Base-by-base conservation (phyloP, 768 basidiomycete genomes). In the Lepiota brunneoincarnata region DNA sequence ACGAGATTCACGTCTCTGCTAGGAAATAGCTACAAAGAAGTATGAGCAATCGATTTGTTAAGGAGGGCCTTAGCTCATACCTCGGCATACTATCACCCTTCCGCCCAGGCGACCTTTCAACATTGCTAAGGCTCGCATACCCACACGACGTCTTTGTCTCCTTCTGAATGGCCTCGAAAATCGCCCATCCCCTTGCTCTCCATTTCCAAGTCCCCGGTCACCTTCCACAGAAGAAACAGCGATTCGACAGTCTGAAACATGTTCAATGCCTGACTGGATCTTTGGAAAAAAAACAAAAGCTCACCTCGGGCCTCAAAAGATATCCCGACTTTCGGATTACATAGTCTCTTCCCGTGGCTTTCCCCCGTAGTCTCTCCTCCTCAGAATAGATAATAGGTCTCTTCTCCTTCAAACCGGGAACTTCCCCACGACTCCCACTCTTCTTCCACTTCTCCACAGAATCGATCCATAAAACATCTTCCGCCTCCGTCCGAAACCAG, bases 21-120 rank as follows among this genome's bases (percentile, higher is more conserved):
- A 75, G 64, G 62, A 79, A 78, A 65, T 77, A 78, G 56, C 78
- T 77, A 45, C n/a, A 38, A 21, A 20, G n/a, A 20, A 58, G 4
- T 6, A 39, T 11, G 10, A 21, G 28, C 14, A 51, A 38, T 58
- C 34, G 21, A 42, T 20, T 35, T 17, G 5, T 46, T 12, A 34
- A 21, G 35, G 17, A 39, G 21, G 39, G 52, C 15, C 6, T 47
- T 24, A 40, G 24, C 14, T 31, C 79, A 53, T 37, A 87, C 87
- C 88, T 90, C n/a, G 89, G 89, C 86, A 90, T 89, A 18, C 73
- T 72, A 59, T 91, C 79, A 26, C 63, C 63, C 61, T 74, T 68
- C 11, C 59, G 49, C 1, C 74, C 71, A n/a, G 73, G 70, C 1
- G 65, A 58, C 17, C 60, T 49, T 23, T 82, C 75, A 11, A 87